These are phyloP conservation scores for Myxozyma melibiosi DNA, from an alignment of 805 yeast genomes.

Conservation along the genomic window DNA sequence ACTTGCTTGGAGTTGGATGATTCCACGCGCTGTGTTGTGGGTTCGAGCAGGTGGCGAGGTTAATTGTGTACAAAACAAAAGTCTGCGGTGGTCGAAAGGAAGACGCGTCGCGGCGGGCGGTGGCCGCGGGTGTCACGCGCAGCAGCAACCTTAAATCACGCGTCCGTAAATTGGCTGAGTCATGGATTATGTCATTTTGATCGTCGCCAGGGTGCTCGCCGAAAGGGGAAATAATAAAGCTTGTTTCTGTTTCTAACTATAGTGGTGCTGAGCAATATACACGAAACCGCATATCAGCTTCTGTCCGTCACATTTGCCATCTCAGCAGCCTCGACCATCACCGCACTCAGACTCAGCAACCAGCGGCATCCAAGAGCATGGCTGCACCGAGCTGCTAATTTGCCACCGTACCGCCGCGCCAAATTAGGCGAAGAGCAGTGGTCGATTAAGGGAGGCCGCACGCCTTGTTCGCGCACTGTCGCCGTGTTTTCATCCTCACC, in stretches of 20 bases:
- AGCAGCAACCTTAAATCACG: not conserved
- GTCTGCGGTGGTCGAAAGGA: no score
- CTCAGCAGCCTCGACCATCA: no score
- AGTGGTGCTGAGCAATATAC: no score
- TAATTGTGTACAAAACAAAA: not conserved
- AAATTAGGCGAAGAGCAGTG: not conserved
- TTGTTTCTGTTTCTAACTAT: no score
- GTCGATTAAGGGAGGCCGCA: constrained; percentile 1
- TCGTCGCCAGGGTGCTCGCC: no score
- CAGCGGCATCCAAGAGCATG: not conserved
- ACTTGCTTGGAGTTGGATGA: not conserved
- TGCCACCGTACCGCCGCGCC: constrained; percentile 4
- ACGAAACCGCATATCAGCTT: no score
- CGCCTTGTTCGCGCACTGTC: not conserved
- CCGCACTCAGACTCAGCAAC: no score
- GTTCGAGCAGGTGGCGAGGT: not conserved
- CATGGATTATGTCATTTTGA: no score
- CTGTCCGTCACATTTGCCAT: no score
- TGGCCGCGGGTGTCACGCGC: not conserved
- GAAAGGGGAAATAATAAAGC: no score
- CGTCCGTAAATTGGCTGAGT: no score
- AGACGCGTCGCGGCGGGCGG: constrained; percentile 5
- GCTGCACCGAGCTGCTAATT: not conserved
- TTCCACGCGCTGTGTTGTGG: not conserved
- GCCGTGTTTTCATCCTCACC: not conserved